Evolutionary conservation across 495 filamentous ascomycete genomes (phyloP).

Genomic region (Aspergillus steynii): DNA sequence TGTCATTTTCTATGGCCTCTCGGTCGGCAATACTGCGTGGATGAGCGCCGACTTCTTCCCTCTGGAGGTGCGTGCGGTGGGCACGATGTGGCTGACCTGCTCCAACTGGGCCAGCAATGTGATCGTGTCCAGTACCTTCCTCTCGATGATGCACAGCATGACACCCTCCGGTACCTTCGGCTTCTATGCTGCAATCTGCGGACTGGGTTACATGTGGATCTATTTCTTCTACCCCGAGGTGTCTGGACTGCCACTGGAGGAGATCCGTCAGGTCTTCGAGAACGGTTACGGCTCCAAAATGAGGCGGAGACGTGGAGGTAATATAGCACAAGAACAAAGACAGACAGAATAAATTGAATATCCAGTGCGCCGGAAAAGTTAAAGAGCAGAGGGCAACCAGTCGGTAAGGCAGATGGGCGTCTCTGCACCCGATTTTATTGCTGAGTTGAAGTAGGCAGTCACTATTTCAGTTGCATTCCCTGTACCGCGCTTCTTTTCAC

Average conservation of each 20-base stretch:
- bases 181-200: slow-evolving; percentile 52
- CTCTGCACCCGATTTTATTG: no score
- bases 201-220: slow-evolving; percentile 46
- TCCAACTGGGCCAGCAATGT: slow-evolving; percentile 54
- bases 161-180: slow-evolving; percentile 53
- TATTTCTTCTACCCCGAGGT: slow-evolving; percentile 54
- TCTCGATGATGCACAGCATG: slow-evolving; percentile 49
- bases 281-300: slow-evolving; percentile 37
- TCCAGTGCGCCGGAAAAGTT: no score
- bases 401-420: no score
- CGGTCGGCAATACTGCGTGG: slow-evolving; percentile 53
- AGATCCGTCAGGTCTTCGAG: slow-evolving; percentile 49
- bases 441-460: no score
- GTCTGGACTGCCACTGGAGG: slow-evolving; percentile 49
- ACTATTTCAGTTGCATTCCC: no score
- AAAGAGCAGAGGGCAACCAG: no score
- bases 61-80: slow-evolving; percentile 52
- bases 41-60: slow-evolving; percentile 53
- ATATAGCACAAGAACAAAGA: no score
- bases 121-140: slow-evolving; percentile 53
- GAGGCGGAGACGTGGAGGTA: neutral
- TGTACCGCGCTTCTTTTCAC: no score
- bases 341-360: no score
- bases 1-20: slow-evolving; percentile 47
- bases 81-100: slow-evolving; percentile 53